These are phyloP conservation scores for Elymus sibiricus DNA, from an alignment of 176 grass and related monocot genomes.

Conservation along the genomic window DNA sequence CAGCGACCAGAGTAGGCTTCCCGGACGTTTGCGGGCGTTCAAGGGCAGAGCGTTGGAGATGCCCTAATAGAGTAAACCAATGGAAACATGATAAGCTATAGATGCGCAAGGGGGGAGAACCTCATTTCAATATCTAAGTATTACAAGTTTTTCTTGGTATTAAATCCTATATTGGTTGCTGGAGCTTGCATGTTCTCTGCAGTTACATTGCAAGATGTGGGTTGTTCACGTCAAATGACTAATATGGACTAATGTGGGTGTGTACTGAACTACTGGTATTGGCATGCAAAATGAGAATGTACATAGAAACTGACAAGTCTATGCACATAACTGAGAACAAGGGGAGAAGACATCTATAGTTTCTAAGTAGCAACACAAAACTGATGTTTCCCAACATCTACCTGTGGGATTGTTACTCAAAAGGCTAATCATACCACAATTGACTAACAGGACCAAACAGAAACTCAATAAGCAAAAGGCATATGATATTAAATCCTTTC, in stretches of 20 bases:
- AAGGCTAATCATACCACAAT: not conserved
- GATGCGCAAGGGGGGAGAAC: not conserved
- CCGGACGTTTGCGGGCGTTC: too few species aligned
- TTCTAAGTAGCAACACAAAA: not conserved
- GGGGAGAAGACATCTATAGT: not conserved
- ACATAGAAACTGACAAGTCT: not conserved
- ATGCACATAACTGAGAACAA: not conserved
- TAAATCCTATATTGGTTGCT: not conserved
- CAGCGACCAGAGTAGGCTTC: too few species aligned
- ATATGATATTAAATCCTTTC: not conserved
- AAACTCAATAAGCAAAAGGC: not conserved
- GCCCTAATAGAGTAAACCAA: not conserved
- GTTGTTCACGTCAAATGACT: not conserved
- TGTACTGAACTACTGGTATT: not conserved
- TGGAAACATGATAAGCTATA: not conserved
- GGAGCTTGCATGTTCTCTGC: not conserved
- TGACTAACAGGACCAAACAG: not conserved
- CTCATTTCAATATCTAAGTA: slow-evolving; percentile 4
- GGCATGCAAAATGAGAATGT: slow-evolving; percentile 1
- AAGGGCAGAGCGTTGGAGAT: too few species aligned
- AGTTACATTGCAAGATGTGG: not conserved
- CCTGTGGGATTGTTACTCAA: not conserved
- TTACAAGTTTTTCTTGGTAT: not conserved
- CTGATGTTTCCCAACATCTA: not conserved
- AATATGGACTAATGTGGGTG: not conserved